Evolutionary conservation across 1,284 basidiomycete species (phyloP).

Genomic region (Tylopilus sp.): DNA sequence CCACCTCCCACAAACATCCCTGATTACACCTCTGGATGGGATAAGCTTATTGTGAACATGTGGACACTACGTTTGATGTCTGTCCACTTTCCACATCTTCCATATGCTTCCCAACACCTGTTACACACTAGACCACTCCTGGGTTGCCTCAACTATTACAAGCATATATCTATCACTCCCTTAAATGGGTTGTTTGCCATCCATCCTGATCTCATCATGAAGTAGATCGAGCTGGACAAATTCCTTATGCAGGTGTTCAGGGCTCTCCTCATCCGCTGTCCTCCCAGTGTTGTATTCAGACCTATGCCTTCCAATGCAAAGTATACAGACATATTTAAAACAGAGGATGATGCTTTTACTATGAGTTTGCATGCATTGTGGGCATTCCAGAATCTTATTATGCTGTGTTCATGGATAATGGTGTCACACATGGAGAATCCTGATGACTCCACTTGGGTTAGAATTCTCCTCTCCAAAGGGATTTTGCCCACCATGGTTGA

Average conservation of each 20-base stretch:
- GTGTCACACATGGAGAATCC: background rate
- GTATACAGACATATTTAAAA: background rate
- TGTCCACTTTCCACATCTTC: background rate
- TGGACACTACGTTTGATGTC: background rate
- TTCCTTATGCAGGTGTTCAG: background rate
- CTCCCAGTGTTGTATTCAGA: background rate
- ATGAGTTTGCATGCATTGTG: background rate
- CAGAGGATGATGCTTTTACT: background rate
- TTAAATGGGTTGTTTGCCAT: background rate
- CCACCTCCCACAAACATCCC: background rate
- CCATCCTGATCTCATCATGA: background rate
- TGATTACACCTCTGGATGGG: background rate
- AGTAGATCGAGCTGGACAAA: background rate
- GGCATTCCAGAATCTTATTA: background rate
- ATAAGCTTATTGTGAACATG: background rate
- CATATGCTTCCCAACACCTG: background rate
- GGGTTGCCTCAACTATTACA: background rate
- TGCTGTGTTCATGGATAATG: background rate
- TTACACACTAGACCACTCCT: background rate
- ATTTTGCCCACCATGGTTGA: background rate
- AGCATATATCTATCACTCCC: background rate
- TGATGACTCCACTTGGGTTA: background rate
- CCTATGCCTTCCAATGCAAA: background rate
- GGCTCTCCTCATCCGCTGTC: background rate
- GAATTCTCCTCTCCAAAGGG: background rate